Evolutionary conservation across 2,329 filamentous ascomycete species (phyloP), one percentile per base, ranked within the genome.

Genomic region (Zymoseptoria pseudotritici): DNA sequence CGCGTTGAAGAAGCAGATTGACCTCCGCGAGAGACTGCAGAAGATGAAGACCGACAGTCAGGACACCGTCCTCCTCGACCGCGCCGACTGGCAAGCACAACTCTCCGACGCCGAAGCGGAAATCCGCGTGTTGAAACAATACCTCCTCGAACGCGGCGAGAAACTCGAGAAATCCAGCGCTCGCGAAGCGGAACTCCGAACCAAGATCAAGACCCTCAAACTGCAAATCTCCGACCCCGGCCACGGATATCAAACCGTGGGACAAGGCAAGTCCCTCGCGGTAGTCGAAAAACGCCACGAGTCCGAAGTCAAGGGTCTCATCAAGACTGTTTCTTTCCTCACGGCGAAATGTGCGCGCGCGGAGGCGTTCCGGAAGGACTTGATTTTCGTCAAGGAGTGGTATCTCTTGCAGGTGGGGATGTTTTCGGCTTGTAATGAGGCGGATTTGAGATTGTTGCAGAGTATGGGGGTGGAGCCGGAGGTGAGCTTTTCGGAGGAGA

Each of bases 241-340:
- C 26, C 26, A n/a, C 36, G 36, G 36, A 7, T 46, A 17, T 57
- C 54, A 6, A 63, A 67, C 4, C 60, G 62, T 20, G 65, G 73
- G 56, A n/a, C 56, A 77, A 59, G 76, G 79, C 26, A 56, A 67
- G 26, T 79, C 83, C 58, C 80, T 86, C 54, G 80, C 84, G 54
- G 82, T 85, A 59, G 85, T 87, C 53, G 86, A 91, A 69, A 84
- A 84, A 66, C 80, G 83, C 52, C 90, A 94, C 73, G 79, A 81
- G 68, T 86, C 86, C 73, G 90, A 95, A 76, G 78, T 97, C 57
- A 85, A 86, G 66, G 93, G 93, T 19, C 81, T 97, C 71, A 84
- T 85, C 57, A 89, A 94, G 77, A 92, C 97, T 76, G 93, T 97
- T 72, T 84, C 91, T 69, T 97, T 90, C 86, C 85, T 97, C 73